These are phyloP conservation scores for Salix viminalis DNA, from an alignment of 345 rosid species.

Conservation along the genomic window DNA sequence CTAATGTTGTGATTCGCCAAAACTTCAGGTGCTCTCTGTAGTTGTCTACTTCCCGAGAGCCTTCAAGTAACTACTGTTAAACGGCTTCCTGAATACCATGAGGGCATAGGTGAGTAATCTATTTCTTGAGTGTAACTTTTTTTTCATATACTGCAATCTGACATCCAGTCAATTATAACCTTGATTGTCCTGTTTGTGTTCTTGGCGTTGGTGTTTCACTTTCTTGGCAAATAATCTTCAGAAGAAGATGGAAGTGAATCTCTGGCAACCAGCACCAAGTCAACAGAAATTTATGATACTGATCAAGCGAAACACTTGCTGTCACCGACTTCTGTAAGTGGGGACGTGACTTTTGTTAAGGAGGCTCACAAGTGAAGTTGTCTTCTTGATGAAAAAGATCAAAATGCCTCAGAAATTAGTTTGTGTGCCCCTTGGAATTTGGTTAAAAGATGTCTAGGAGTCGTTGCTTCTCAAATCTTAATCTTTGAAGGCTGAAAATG, in stretches of 20 bases:
- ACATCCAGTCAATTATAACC: background rate
- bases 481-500: conserved; percentile 3
- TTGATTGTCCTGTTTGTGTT: background rate
- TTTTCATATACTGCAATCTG: background rate
- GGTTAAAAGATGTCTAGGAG: background rate
- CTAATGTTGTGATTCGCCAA: background rate
- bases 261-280: conserved; percentile 31
- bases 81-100: conserved; percentile 55
- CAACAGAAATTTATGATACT: conserved; percentile 43
- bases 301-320: conserved; percentile 55
- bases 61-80: conserved; percentile 69
- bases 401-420: background rate
- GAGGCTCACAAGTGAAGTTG: conserved; percentile 28
- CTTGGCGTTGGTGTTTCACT: background rate
- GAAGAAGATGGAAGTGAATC: conserved; percentile 53
- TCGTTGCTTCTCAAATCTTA: conserved; percentile 1
- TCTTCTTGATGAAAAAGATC: background rate
- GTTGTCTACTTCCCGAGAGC: conserved; percentile 78
- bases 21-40: conserved; percentile 54
- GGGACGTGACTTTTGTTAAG: conserved; percentile 52
- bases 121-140: background rate
- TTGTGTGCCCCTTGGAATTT: background rate
- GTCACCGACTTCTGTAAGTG: conserved; percentile 25
- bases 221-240: conserved; percentile 13
- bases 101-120: conserved; percentile 32